Evolutionary conservation across 768 basidiomycete genomes (phyloP).

Genomic region (Kwoniella bestiolae): DNA sequence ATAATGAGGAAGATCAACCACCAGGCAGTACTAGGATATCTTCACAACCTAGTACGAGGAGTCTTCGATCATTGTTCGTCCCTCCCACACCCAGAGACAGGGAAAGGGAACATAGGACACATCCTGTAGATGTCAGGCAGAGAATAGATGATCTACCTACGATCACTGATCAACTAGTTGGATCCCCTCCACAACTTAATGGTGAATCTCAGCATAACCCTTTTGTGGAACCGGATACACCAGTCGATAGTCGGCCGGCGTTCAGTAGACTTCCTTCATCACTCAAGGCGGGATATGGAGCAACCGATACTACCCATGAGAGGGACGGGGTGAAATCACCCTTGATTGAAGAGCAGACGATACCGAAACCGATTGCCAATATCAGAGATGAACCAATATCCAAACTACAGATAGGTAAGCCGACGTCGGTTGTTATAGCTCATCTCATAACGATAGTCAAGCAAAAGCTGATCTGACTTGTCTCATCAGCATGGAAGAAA

Average conservation of each 20-base stretch:
- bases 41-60: slow-evolving; percentile 9
- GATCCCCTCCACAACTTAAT: slow-evolving; percentile 14
- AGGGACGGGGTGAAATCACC: background rate
- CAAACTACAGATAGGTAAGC: background rate
- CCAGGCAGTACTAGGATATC: background rate
- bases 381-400: background rate
- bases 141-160: slow-evolving; percentile 1
- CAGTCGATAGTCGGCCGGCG: background rate
- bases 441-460: background rate
- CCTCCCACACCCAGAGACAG: slow-evolving; percentile 8
- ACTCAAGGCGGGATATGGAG: background rate
- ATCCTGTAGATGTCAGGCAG: slow-evolving; percentile 2
- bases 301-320: background rate
- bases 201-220: background rate
- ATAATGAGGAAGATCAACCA: slow-evolving; percentile 8
- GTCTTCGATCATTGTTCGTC: slow-evolving; percentile 16
- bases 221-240: background rate
- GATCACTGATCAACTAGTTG: slow-evolving; percentile 9
- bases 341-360: background rate
- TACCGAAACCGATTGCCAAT: background rate
- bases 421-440: background rate
- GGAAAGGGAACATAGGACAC: background rate
- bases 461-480: background rate
- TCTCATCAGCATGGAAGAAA: slow-evolving; percentile 7
- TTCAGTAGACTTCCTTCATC: slow-evolving; percentile 7